Percentiles rank a stretch among this genome's conserved stretches.
These are phyloP conservation scores for Colletotrichum tropicale DNA, from an alignment of 2,329 filamentous ascomycete species.

Conservation along the genomic window DNA sequence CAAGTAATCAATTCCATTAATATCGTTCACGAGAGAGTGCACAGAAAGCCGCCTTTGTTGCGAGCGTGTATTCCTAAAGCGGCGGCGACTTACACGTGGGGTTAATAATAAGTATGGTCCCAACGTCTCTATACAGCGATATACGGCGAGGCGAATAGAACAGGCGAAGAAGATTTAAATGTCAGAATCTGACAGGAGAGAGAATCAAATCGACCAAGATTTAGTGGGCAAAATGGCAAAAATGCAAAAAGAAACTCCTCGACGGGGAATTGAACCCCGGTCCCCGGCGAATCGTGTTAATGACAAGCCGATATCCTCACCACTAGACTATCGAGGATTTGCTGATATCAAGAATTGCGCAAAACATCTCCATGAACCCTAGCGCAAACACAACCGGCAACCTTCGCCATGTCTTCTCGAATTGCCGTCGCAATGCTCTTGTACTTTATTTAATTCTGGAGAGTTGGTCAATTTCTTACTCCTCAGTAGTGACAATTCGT, in stretches of 20 bases:
- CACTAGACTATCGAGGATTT: slow-evolving; percentile 21
- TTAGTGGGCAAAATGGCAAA: not conserved
- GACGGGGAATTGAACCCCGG: slow-evolving; percentile 23
- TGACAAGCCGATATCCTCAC: slow-evolving; percentile 23
- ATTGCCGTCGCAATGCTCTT: not conserved
- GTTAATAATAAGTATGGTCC: not conserved
- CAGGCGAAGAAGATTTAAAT: not conserved
- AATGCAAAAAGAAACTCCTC: slow-evolving; percentile 6
- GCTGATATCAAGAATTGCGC: accelerated
- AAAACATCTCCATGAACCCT: accelerated
- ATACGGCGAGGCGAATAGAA: not conserved
- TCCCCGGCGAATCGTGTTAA: slow-evolving; percentile 1
- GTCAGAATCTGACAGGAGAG: no score
- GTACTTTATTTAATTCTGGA: not conserved
- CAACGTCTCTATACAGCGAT: not conserved
- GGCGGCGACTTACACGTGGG: not conserved
- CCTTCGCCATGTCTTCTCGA: not conserved
- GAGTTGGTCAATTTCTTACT: accelerated
- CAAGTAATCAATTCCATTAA: not conserved
- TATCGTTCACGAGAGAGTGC: not conserved
- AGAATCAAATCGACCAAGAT: not conserved
- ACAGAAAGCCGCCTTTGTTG: not conserved
- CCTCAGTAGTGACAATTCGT: accelerated
- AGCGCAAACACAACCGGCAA: not conserved
- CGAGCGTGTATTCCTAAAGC: not conserved